A percentile compares a stretch with the other conserved stretches of the same genome.
Evolutionary conservation across 176 grass and related monocot species (phyloP).

Genomic region (Poa annua): DNA sequence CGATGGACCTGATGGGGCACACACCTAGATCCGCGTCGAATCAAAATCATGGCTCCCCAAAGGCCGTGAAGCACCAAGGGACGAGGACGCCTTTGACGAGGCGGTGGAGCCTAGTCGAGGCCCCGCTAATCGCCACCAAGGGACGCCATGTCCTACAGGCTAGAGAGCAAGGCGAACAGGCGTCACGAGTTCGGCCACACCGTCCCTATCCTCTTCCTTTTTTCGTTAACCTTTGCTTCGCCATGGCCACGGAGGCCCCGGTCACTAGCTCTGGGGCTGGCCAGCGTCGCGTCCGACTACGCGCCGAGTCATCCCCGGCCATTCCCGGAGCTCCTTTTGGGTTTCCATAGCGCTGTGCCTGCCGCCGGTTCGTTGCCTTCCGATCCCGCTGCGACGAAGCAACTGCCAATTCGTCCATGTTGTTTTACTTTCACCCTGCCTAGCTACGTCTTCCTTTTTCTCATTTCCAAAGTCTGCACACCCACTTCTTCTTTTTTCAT

Average conservation of each 20-base stretch:
- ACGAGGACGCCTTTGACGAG: slow-evolving; percentile 23
- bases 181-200: slow-evolving; percentile 13
- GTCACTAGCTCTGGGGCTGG: neutral
- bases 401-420: too few species aligned
- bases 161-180: neutral
- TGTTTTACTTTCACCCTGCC: neutral
- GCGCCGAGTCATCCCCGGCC: neutral
- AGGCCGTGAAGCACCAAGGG: slow-evolving; percentile 6
- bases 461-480: neutral
- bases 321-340: neutral
- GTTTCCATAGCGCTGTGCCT: neutral
- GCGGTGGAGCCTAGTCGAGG: slow-evolving; percentile 1
- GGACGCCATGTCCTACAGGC: neutral
- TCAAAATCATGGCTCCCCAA: slow-evolving; percentile 26
- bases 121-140: neutral
- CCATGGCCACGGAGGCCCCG: slow-evolving; percentile 4
- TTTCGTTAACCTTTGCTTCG: neutral
- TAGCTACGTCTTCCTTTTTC: neutral
- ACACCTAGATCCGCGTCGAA: slow-evolving; percentile 30
- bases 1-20: slow-evolving; percentile 14
- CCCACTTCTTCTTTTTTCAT: neutral
- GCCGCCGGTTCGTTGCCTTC: slow-evolving; percentile 6
- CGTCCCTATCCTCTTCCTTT: neutral
- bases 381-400: neutral
- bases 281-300: slow-evolving; percentile 27